Conservation (phyloP, 2,329 filamentous ascomycete species). For the Claviceps monticola region DNA sequence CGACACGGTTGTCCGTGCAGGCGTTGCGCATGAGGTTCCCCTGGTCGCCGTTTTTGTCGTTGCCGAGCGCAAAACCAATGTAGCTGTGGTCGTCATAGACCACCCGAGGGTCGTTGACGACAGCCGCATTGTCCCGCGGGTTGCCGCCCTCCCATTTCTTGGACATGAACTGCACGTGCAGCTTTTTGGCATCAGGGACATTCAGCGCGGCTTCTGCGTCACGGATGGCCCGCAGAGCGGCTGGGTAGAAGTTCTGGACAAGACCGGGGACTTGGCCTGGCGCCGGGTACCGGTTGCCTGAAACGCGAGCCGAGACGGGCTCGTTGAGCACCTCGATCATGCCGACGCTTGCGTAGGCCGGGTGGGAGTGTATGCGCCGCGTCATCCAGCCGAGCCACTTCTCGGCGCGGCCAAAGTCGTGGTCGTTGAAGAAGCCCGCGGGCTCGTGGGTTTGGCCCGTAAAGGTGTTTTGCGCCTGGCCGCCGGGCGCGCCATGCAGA, state of each 20-base stretch:
- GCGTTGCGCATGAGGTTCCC: conserved; percentile 15
- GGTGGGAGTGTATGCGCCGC: conserved; percentile 33
- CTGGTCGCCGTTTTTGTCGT: conserved; percentile 7
- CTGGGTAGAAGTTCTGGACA: conserved; percentile 11
- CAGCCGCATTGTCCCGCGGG: conserved; percentile 7
- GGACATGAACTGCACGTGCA: conserved; percentile 36
- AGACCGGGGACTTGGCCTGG: conserved; percentile 12
- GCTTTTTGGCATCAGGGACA: conserved; percentile 9
- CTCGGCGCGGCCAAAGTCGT: conserved; percentile 40
- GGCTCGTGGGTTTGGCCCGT: conserved; percentile 23
- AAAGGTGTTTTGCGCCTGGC: conserved; percentile 28
- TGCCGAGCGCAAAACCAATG: conserved; percentile 8
- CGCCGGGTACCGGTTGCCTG: conserved; percentile 10
- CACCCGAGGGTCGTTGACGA: conserved; percentile 25
- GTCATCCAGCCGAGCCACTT: conserved; percentile 43
- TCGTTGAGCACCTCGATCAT: conserved; percentile 45
- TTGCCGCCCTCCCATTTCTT: conserved; percentile 36
- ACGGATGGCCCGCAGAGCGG: conserved; percentile 12
- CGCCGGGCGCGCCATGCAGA: conserved; percentile 32
- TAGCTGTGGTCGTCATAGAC: conserved; percentile 47
- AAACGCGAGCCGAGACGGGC: conserved; percentile 14
- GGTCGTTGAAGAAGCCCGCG: conserved; percentile 40
- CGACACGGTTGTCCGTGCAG: conserved; percentile 31
- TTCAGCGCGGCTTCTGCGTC: conserved; percentile 10
- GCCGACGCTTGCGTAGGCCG: conserved; percentile 39